These are phyloP conservation scores for Euptelea pleiosperma DNA, from an alignment of 164 flowering plant genomes.

Conservation along the genomic window DNA sequence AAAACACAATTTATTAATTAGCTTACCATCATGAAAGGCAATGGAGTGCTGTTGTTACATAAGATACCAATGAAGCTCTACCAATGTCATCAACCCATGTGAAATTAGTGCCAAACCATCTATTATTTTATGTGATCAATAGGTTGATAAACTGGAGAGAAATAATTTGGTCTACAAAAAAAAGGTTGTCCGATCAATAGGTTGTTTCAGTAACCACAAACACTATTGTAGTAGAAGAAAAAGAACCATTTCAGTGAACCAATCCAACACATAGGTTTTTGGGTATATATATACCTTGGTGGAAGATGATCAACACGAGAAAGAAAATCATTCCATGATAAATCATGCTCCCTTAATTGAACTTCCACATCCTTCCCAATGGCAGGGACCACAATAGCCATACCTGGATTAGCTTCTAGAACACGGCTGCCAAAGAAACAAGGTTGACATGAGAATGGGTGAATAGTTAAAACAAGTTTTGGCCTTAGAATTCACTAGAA, in stretches of 20 bases:
- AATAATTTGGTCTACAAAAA: slow-evolving; percentile 49
- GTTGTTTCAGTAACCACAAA: too few species aligned
- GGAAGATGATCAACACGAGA: slow-evolving; percentile 35
- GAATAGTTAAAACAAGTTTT: too few species aligned
- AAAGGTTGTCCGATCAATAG: background rate
- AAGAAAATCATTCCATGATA: slow-evolving; percentile 77
- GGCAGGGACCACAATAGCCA: slow-evolving; percentile 74
- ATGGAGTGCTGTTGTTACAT: too few species aligned
- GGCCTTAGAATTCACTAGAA: too few species aligned
- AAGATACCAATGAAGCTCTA: too few species aligned
- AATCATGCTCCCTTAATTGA: slow-evolving; percentile 62
- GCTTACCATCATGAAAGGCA: slow-evolving; percentile 87
- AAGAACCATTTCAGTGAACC: background rate
- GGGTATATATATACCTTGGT: too few species aligned
- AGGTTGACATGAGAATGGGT: too few species aligned
- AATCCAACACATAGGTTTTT: background rate
- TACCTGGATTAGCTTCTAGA: slow-evolving; percentile 56
- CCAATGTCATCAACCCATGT: too few species aligned
- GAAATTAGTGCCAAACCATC: too few species aligned
- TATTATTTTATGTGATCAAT: too few species aligned
- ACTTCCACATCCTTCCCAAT: slow-evolving; percentile 51
- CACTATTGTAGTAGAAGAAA: too few species aligned
- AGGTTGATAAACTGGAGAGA: slow-evolving; percentile 60
- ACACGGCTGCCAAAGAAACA: slow-evolving; percentile 60
- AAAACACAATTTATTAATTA: slow-evolving; percentile 2